A percentile compares a stretch with the other conserved stretches of the same genome.
Evolutionary conservation across 495 filamentous ascomycete species (phyloP).

Genomic region (Penicillium crystallinum): DNA sequence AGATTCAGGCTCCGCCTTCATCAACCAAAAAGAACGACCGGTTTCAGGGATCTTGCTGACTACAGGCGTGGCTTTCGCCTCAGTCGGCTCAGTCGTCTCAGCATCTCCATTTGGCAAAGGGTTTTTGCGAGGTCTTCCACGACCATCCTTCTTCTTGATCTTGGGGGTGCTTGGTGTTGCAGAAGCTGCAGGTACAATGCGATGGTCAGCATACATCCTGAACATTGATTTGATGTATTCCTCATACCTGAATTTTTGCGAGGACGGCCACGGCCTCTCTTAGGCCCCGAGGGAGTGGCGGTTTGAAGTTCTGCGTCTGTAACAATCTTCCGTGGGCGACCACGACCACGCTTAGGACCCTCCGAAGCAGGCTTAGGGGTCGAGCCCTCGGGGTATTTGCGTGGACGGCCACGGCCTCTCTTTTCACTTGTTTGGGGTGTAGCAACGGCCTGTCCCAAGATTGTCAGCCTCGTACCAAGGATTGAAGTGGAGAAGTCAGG

Average conservation of each 20-base stretch:
- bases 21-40: slow-evolving; percentile 68
- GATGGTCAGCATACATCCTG: slow-evolving; percentile 1
- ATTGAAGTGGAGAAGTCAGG: slow-evolving; percentile 4
- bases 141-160: slow-evolving; percentile 14
- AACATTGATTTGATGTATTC: not conserved
- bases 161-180: not conserved
- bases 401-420: slow-evolving; percentile 35
- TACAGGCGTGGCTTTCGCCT: slow-evolving; percentile 12
- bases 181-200: not conserved
- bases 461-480: not conserved
- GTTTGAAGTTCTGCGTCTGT: slow-evolving; percentile 6
- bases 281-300: not conserved
- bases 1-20: slow-evolving; percentile 92
- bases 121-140: slow-evolving; percentile 25
- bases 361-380: slow-evolving; percentile 19
- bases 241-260: slow-evolving; percentile 27
- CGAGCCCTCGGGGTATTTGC: slow-evolving; percentile 28
- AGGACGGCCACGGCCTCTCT: slow-evolving; percentile 25
- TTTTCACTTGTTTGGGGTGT: slow-evolving; percentile 33
- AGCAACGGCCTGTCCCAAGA: slow-evolving; percentile 1
- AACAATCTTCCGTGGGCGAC: slow-evolving; percentile 27
- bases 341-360: slow-evolving; percentile 37
- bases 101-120: slow-evolving; percentile 13
- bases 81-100: slow-evolving; percentile 7
- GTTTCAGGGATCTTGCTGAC: slow-evolving; percentile 9